A percentile compares a stretch with the other conserved stretches of the same genome.
Evolutionary conservation across 352 stramenopile species (phyloP).

Genomic region (Phytopythium mirpurense): DNA sequence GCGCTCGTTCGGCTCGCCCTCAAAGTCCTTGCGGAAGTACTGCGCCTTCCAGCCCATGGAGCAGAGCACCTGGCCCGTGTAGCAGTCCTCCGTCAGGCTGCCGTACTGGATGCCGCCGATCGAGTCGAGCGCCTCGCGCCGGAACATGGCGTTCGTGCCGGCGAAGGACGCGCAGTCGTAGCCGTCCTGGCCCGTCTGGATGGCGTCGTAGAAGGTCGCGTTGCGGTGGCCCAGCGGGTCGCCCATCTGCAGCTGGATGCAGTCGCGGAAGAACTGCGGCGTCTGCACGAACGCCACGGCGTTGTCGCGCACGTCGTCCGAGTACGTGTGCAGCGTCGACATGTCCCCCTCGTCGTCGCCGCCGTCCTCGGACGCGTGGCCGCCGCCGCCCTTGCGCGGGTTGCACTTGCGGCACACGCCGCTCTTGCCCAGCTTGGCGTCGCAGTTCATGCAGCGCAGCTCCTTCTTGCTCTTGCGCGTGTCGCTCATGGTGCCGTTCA

Average conservation of each 20-base stretch:
- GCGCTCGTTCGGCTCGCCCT: conserved; percentile 66
- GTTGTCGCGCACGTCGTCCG: conserved; percentile 73
- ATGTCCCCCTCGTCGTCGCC: conserved; percentile 45
- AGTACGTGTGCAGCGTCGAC: conserved; percentile 68
- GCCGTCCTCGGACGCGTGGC: conserved; percentile 12
- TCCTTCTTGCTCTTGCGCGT: conserved; percentile 63
- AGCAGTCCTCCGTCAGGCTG: conserved; percentile 83
- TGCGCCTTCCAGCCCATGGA: conserved; percentile 80
- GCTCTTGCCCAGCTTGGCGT: conserved; percentile 62
- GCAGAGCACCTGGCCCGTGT: conserved; percentile 75
- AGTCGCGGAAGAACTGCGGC: conserved; percentile 84
- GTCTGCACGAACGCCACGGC: conserved; percentile 79
- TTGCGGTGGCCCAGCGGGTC: conserved; percentile 81
- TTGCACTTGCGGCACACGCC: conserved; percentile 78
- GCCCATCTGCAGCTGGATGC: conserved; percentile 75
- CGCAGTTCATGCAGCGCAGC: conserved; percentile 71
- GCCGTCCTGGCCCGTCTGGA: conserved; percentile 81
- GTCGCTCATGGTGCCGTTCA: conserved; percentile 77
- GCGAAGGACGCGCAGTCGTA: conserved; percentile 83
- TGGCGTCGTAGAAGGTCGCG: conserved; percentile 83
- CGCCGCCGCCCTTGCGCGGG: conserved; percentile 25
- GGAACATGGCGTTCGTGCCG: conserved; percentile 81
- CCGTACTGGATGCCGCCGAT: conserved; percentile 86
- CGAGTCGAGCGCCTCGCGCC: conserved; percentile 80
- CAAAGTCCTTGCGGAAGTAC: conserved; percentile 88